A percentile compares a stretch with the other conserved stretches of the same genome.
phyloP scores from a whole-genome alignment of 108 stramenopile species.

The Skeletonema tropicum region DNA sequence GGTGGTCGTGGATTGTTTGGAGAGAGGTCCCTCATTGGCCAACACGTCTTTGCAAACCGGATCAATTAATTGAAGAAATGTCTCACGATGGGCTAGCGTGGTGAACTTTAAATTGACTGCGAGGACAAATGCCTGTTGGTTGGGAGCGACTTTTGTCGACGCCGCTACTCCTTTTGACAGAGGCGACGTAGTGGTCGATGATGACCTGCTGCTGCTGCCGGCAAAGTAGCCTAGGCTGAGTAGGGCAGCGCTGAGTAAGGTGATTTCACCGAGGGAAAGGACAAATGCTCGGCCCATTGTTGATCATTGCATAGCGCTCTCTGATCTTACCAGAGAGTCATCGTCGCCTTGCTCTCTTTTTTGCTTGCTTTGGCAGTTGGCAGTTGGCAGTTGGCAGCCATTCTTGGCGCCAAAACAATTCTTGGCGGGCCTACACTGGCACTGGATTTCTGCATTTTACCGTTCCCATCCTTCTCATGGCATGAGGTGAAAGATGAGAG shows the following conservation, averaged over 20 bases:
- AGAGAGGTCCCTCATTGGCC: conserved; percentile 19
- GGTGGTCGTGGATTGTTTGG: neutral
- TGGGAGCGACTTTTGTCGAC: neutral
- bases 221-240: neutral
- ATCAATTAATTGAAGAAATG: conserved; percentile 27
- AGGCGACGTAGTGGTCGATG: neutral
- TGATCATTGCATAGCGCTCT: too few species aligned
- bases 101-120: conserved; percentile 40
- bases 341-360: too few species aligned
- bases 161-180: neutral
- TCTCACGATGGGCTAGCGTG: conserved; percentile 15
- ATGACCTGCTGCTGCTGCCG: neutral
- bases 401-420: too few species aligned
- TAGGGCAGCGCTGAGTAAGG: neutral
- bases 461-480: too few species aligned
- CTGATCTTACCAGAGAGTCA: too few species aligned
- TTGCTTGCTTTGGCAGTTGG: too few species aligned
- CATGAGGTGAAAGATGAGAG: too few species aligned
- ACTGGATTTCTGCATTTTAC: too few species aligned
- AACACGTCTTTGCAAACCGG: conserved; percentile 30
- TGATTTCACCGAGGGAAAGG: neutral
- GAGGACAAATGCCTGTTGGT: conserved; percentile 26
- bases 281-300: neutral
- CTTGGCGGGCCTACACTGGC: too few species aligned
- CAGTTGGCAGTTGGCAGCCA: too few species aligned